A percentile compares a stretch with the other conserved stretches of the same genome.
phyloP scores from a whole-genome alignment of 2,329 filamentous ascomycete genomes.

The Neocatenulostroma microsporum region DNA sequence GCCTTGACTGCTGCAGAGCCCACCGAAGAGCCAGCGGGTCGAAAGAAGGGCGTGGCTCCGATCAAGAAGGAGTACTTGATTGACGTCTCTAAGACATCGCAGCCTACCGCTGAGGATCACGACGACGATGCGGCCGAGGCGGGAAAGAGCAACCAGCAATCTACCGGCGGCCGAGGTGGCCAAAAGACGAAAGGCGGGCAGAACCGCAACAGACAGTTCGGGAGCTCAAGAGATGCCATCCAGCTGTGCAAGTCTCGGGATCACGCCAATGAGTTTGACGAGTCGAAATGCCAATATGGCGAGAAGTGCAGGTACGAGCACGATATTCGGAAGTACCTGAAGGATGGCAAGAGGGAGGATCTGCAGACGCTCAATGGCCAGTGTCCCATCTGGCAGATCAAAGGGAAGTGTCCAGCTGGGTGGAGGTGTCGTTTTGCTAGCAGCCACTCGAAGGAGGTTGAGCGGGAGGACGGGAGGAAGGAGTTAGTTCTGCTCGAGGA shows the following conservation, averaged over 20 bases:
- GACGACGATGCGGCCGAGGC: slow-evolving; percentile 41
- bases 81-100: slow-evolving; percentile 12
- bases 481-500: slow-evolving; percentile 65
- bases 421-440: slow-evolving; percentile 92
- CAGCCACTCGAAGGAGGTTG: slow-evolving; percentile 77
- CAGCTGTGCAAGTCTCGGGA: slow-evolving; percentile 69
- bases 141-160: slow-evolving; percentile 34
- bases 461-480: slow-evolving; percentile 68
- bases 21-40: slow-evolving; percentile 14
- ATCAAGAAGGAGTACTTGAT: slow-evolving; percentile 63
- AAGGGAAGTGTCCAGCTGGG: slow-evolving; percentile 70
- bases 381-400: slow-evolving; percentile 72
- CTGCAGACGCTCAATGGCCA: slow-evolving; percentile 65
- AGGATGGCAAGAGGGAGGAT: slow-evolving; percentile 72
- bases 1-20: slow-evolving; percentile 23
- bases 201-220: slow-evolving; percentile 76
- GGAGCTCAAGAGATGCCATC: slow-evolving; percentile 67
- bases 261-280: slow-evolving; percentile 71
- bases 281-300: slow-evolving; percentile 64
- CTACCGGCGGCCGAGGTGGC: slow-evolving; percentile 22
- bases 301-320: slow-evolving; percentile 76
- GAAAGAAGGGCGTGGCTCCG: slow-evolving; percentile 54
- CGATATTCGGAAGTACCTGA: slow-evolving; percentile 76
- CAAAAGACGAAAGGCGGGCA: slow-evolving; percentile 60
- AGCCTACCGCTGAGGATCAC: slow-evolving; percentile 10